Base-by-base conservation (phyloP, 768 basidiomycete genomes). In the Leucocoprinus leucothites region DNA sequence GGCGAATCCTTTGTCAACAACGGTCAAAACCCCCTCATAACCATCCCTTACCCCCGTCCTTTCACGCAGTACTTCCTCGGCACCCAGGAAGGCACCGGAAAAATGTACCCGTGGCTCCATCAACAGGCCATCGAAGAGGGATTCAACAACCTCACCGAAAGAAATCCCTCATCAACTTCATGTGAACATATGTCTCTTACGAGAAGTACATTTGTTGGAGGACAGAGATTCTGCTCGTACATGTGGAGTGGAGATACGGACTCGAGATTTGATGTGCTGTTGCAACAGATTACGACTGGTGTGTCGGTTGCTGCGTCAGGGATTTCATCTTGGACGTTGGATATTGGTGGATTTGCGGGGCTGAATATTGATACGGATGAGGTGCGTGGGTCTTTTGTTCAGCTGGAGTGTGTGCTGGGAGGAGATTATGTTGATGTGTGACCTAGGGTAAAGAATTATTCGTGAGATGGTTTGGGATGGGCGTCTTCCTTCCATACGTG, bases 61-160 rank as follows among this genome's bases (percentile, higher is more conserved):
- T 71, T 68, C 56, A 60, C 69, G 3, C 68, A 71, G 48, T 72
- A 72, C 57, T 70, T 70, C 51, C 66, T 69, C 38, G 71, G 71
- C 1, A 67, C 71, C 1, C 71, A 72, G 58, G 71, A 72, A 57
- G 65, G 60, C 9, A 48, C 64, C 18, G 71, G 71, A 4, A 72
- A 72, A 56, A 69, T 71, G 67, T 72, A 72, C 48, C 70, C 71
- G 1, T 72, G 68, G 68, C 56, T 71, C n/a, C 71, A 72, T 41
- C 69, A 72, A 51, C 69, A 71, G 59, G 71, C 69, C 16, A 72
- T 72, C 38, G 60, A 72, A 21, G 71, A 72, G 57, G 67, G 68
- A 9, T 63, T 71, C 46, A 61, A 62, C 19, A 72, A 72, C 51
- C 63, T 72, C 2, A 72, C 70, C 3, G 62, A 49, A 18, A 46